Evolutionary conservation across 2,329 filamentous ascomycete genomes (phyloP).

Genomic region (Erysiphe pisi): DNA sequence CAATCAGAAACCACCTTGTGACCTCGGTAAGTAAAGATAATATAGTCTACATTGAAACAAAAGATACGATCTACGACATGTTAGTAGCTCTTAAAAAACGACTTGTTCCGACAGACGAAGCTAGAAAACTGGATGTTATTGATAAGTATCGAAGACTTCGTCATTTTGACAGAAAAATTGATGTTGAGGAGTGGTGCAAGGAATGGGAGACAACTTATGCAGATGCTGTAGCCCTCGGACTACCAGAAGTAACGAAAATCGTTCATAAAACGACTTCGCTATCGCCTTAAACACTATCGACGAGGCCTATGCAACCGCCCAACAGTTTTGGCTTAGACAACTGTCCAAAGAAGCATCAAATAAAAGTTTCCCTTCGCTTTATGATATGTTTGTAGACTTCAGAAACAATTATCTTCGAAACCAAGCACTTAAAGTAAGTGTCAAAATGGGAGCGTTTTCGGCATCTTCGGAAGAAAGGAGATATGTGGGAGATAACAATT

Average conservation of each 20-base stretch:
- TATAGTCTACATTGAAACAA: background rate
- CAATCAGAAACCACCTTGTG: background rate
- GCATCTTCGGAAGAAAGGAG: background rate
- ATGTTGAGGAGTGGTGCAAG: background rate
- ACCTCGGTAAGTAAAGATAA: background rate
- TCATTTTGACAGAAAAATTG: background rate
- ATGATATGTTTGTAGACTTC: constrained; percentile 17
- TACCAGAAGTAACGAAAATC: background rate
- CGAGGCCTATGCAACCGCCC: background rate
- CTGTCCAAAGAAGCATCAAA: background rate
- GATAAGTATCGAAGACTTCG: constrained; percentile 10
- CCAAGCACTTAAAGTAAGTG: constrained; percentile 5
- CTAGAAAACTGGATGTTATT: background rate
- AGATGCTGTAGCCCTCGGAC: background rate
- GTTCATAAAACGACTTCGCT: background rate
- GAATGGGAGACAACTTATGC: background rate
- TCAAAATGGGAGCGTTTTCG: constrained; percentile 25
- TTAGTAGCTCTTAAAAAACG: background rate
- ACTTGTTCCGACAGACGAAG: background rate
- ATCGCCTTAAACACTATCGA: background rate
- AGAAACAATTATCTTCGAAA: constrained; percentile 25
- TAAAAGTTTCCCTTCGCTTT: background rate
- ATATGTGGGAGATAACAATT: background rate
- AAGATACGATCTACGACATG: background rate
- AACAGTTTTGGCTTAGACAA: background rate